These are phyloP conservation scores for Hyphopichia homilentoma DNA, from an alignment of 805 yeast species.

Conservation along the genomic window DNA sequence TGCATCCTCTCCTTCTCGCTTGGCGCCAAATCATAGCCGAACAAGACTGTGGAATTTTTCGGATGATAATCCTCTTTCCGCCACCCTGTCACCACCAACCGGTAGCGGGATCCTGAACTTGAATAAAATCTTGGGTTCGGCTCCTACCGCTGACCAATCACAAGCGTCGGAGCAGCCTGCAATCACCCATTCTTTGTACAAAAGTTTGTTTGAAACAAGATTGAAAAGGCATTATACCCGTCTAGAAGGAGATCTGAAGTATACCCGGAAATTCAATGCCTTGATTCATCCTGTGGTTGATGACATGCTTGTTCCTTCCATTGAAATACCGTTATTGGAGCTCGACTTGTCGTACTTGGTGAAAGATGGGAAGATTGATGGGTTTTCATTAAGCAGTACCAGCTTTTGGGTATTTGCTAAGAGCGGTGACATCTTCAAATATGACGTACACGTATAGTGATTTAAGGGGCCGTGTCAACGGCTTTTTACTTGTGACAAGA, in stretches of 20 bases:
- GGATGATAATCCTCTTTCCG: neutral
- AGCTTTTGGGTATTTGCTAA: slow-evolving; percentile 37
- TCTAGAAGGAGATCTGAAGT: slow-evolving; percentile 4
- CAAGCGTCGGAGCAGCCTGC: slow-evolving; percentile 16
- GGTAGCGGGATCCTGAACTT: neutral
- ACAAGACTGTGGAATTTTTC: slow-evolving; percentile 1
- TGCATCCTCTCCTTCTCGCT: neutral
- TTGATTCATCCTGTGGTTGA: slow-evolving; percentile 35
- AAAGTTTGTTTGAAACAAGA: slow-evolving; percentile 32
- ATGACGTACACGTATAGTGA: slow-evolving; percentile 10
- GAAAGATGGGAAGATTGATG: slow-evolving; percentile 34
- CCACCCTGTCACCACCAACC: neutral
- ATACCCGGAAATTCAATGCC: slow-evolving; percentile 11
- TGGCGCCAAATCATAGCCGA: neutral
- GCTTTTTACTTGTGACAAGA: no score
- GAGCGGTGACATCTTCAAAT: slow-evolving; percentile 38
- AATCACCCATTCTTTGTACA: slow-evolving; percentile 28
- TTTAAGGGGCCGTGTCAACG: neutral
- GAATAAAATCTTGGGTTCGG: slow-evolving; percentile 1
- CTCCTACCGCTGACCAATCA: neutral
- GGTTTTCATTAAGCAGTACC: slow-evolving; percentile 22
- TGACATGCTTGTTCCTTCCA: slow-evolving; percentile 36
- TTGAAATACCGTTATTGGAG: slow-evolving; percentile 30
- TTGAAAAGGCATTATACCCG: slow-evolving; percentile 28
- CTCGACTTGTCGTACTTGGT: slow-evolving; percentile 31